A percentile compares a stretch with the other conserved stretches of the same genome.
phyloP scores from a whole-genome alignment of 1,139 yeast genomes.

The Yamadazyma atmosphaerica region DNA sequence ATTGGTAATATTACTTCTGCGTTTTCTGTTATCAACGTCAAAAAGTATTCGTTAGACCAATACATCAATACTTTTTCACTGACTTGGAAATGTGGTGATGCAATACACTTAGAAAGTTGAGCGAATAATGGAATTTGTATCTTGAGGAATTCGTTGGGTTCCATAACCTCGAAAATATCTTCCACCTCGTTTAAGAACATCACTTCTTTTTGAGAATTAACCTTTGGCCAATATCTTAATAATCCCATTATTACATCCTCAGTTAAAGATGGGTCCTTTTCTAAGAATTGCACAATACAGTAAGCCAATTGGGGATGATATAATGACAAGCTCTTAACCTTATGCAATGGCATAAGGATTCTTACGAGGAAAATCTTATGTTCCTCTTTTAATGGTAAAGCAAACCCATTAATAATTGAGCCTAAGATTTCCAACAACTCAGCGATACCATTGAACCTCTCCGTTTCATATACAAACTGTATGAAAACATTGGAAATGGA shows the following conservation, averaged over 20 bases:
- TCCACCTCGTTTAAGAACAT: slow-evolving; percentile 95
- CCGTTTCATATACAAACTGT: slow-evolving; percentile 94
- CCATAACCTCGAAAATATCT: slow-evolving; percentile 95
- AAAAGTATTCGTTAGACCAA: slow-evolving; percentile 94
- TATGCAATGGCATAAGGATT: slow-evolving; percentile 91
- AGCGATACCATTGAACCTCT: slow-evolving; percentile 92
- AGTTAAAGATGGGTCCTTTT: slow-evolving; percentile 87
- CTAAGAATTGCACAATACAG: slow-evolving; percentile 94
- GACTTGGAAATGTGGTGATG: slow-evolving; percentile 96
- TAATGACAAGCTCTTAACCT: slow-evolving; percentile 80
- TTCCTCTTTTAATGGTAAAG: slow-evolving; percentile 94
- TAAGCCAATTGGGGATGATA: slow-evolving; percentile 97
- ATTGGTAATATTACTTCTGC: slow-evolving; percentile 93
- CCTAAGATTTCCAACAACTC: slow-evolving; percentile 94
- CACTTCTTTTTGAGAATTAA: slow-evolving; percentile 91
- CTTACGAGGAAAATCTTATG: slow-evolving; percentile 88
- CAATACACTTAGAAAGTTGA: slow-evolving; percentile 89
- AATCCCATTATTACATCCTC: slow-evolving; percentile 95
- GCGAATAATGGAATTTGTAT: slow-evolving; percentile 93
- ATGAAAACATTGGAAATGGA: slow-evolving; percentile 89
- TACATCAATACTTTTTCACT: slow-evolving; percentile 92
- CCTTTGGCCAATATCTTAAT: slow-evolving; percentile 95
- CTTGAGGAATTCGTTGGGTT: slow-evolving; percentile 87
- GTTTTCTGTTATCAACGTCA: slow-evolving; percentile 83
- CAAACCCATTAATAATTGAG: slow-evolving; percentile 95